Base-by-base conservation (phyloP, 2,329 filamentous ascomycete genomes). In the Clonostachys byssicola region DNA sequence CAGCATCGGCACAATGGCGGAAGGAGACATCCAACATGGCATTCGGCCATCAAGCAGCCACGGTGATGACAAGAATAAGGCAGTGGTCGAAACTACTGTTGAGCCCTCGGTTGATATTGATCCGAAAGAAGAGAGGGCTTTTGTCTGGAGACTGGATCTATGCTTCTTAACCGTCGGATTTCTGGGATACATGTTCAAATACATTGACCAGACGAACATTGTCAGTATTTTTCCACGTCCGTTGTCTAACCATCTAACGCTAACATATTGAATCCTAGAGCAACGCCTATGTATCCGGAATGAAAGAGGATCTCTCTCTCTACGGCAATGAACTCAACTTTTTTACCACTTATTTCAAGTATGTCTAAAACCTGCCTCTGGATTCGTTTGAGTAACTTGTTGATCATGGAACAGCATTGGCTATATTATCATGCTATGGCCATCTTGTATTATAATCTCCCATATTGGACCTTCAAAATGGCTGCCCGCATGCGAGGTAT, bases 301-400 rank as follows among this genome's bases (percentile, higher is more conserved):
- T 65, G 73, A 71, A 79, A 55, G 74, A 78, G 53, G 75, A 79
- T 42, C 60, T 80, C 1, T 55, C 62, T 1, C 65, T 81, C 47
- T 68, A 71, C 38, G 67, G 68, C 6, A 80, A 80, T 52, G 62
- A 82, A 45, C 67, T 80, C 18, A 80, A 80, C 50, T 75, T 78
- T 38, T 54, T 67, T 47, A 62, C 60, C 44, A 74, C 78, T 0
- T 73, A 70, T 30, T 85, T 80, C 68, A 41, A 41, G 40, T 41
- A 41, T 6, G 40, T 20, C 23, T 14, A 20, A 17, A 6, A 6
- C 3, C 16, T 12, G 12, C 17, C 23, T 5, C 16, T 14, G 9
- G 16, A n/a, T 41, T 41, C 9, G 17, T n/a, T 13, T 14, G 40
- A 18, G 13, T 12, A 41, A 13, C 17, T 6, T 18, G 17, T 6